phyloP scores from a whole-genome alignment of 352 stramenopile genomes.

The Globisporangium cylindrosporum region DNA sequence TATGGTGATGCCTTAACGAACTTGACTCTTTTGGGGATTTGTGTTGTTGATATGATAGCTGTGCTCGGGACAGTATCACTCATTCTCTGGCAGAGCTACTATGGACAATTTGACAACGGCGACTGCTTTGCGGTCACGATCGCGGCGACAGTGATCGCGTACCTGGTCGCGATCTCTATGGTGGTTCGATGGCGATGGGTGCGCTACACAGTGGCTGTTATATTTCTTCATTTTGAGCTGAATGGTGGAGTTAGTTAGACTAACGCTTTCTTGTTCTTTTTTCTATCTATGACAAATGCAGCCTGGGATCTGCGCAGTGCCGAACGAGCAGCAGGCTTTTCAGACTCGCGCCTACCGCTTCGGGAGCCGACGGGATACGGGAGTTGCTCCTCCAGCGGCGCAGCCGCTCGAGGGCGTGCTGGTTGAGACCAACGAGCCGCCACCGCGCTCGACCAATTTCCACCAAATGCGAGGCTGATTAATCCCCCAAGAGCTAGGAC shows the following conservation, averaged over 20 bases:
- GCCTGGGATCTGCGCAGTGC: conserved; percentile 73
- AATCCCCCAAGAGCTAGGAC: neutral
- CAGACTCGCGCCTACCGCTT: conserved; percentile 17
- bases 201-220: neutral
- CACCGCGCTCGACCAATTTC: conserved; percentile 7
- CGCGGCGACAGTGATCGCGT: conserved; percentile 69
- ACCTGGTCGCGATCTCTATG: conserved; percentile 67
- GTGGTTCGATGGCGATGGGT: conserved; percentile 74
- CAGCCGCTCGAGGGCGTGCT: conserved; percentile 13
- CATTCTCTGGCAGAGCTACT: conserved; percentile 57
- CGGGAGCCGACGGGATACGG: neutral
- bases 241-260: neutral
- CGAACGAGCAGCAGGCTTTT: conserved; percentile 63
- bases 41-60: conserved; percentile 17
- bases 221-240: conserved; percentile 1
- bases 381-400: conserved; percentile 3
- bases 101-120: conserved; percentile 57
- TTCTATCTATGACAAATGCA: conserved; percentile 14
- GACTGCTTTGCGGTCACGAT: conserved; percentile 70
- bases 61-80: conserved; percentile 44
- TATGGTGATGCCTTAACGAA: neutral
- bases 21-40: too few relatives aligned
- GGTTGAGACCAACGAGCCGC: neutral
- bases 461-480: conserved; percentile 13
- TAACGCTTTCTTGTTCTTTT: neutral